Conservation (phyloP, 768 basidiomycete species). For the Auriscalpium orientale region DNA sequence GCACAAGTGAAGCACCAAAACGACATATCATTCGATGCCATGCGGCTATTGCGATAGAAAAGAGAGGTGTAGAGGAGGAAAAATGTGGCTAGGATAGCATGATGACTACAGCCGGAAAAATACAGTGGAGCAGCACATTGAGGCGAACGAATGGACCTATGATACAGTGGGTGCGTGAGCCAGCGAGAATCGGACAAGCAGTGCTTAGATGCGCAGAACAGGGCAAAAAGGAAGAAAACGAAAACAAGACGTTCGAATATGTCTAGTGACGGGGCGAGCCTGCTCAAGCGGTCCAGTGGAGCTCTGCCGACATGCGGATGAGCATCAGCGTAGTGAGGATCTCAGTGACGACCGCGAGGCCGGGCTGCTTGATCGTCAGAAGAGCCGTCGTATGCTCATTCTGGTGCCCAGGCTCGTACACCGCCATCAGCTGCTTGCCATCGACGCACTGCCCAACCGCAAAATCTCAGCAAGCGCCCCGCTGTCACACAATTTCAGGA, state of each 20-base stretch:
- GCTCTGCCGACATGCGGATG: slow-evolving; percentile 58
- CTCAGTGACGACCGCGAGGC: slow-evolving; percentile 62
- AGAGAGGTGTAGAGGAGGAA: too few species aligned
- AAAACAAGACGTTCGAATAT: too few species aligned
- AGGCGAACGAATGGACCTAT: neutral
- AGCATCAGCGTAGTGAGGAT: slow-evolving; percentile 68
- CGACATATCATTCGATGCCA: too few species aligned
- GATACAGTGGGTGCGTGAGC: neutral
- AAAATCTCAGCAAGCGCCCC: slow-evolving; percentile 1
- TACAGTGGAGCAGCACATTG: neutral
- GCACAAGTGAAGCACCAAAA: too few species aligned
- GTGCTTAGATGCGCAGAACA: too few species aligned
- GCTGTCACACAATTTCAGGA: neutral
- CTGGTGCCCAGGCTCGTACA: slow-evolving; percentile 58
- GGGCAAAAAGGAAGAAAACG: neutral
- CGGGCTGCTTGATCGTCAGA: slow-evolving; percentile 50
- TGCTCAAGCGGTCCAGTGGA: slow-evolving; percentile 40
- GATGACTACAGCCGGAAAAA: neutral
- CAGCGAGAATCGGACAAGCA: neutral
- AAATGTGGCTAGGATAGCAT: too few species aligned
- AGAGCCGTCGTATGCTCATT: slow-evolving; percentile 51
- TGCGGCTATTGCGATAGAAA: too few species aligned
- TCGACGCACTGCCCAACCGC: slow-evolving; percentile 44
- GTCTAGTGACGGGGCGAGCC: neutral
- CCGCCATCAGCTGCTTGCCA: slow-evolving; percentile 47